phyloP scores from a whole-genome alignment of 75 land plant species.

The Larix kaempferi region DNA sequence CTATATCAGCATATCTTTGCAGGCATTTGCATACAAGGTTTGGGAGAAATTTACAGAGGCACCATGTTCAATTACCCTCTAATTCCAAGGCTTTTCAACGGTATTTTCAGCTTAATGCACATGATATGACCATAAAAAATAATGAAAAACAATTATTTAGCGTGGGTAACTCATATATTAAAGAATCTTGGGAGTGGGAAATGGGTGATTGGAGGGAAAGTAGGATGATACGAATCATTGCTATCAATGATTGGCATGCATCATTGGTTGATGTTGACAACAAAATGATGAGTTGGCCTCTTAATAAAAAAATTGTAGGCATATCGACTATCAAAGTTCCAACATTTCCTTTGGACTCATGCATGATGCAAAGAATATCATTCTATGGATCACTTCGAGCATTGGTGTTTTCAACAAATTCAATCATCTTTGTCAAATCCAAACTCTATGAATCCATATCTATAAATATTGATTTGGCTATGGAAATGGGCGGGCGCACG shows the following conservation, averaged over 20 bases:
- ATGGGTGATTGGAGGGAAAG: conserved; percentile 96
- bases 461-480: conserved; percentile 31
- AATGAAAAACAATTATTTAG: conserved; percentile 10
- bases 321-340: conserved; percentile 66
- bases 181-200: too few species aligned
- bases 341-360: conserved; percentile 91
- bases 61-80: conserved; percentile 26
- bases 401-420: conserved; percentile 63
- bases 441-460: conserved; percentile 60
- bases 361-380: conserved; percentile 53
- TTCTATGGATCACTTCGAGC: conserved; percentile 47
- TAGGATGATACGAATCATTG: conserved; percentile 76
- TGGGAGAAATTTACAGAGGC: conserved; percentile 83
- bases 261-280: conserved; percentile 74
- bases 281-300: conserved; percentile 7
- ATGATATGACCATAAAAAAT: conserved; percentile 25
- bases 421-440: conserved; percentile 52
- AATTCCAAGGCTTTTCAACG: not conserved
- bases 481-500: too few species aligned
- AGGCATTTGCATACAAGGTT: conserved; percentile 89
- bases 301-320: conserved; percentile 3
- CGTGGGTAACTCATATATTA: too few species aligned
- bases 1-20: conserved; percentile 74
- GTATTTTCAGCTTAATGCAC: conserved; percentile 47
- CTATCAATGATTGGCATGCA: conserved; percentile 74